Conservation (phyloP, 495 filamentous ascomycete species). For the Podospora appendiculata region DNA sequence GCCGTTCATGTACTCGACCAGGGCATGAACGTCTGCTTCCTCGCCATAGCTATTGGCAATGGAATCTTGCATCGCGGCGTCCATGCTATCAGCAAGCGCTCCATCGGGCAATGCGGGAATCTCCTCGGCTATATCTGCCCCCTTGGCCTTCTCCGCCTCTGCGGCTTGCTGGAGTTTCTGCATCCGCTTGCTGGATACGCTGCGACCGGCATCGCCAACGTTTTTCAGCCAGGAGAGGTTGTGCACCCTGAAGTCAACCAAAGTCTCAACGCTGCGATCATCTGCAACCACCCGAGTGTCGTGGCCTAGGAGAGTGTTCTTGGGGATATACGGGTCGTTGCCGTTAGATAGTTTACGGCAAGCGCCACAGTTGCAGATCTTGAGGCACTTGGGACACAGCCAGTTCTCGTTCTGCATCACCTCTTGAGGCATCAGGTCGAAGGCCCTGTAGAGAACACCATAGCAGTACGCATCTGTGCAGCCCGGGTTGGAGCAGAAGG, state of each 20-base stretch:
- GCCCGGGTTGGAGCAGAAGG: constrained; percentile 53
- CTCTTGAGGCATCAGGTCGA: constrained; percentile 73
- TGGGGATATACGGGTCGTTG: constrained; percentile 64
- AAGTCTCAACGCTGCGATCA: constrained; percentile 73
- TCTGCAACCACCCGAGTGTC: constrained; percentile 86
- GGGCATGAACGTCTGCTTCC: constrained; percentile 17
- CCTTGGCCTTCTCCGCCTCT: constrained; percentile 45
- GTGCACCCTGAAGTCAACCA: constrained; percentile 77
- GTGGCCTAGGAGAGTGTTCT: constrained; percentile 75
- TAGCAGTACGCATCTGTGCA: constrained; percentile 78
- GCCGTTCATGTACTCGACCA: background rate
- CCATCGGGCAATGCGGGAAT: constrained; percentile 19
- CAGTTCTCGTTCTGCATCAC: constrained; percentile 73
- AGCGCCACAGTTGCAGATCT: constrained; percentile 73
- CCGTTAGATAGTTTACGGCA: constrained; percentile 49
- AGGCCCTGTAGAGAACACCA: constrained; percentile 79
- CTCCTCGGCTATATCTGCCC: constrained; percentile 15
- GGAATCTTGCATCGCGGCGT: constrained; percentile 24
- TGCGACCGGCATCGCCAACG: constrained; percentile 41
- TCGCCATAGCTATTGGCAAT: constrained; percentile 25
- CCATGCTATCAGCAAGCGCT: constrained; percentile 22
- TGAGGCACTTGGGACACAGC: constrained; percentile 79
- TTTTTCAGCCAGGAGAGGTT: constrained; percentile 70
- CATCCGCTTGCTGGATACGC: constrained; percentile 42
- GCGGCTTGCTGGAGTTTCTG: constrained; percentile 43